A percentile compares a stretch with the other conserved stretches of the same genome.
Evolutionary conservation across 1,139 yeast genomes (phyloP).

Genomic region (Yamadazyma pseudoaaseri): DNA sequence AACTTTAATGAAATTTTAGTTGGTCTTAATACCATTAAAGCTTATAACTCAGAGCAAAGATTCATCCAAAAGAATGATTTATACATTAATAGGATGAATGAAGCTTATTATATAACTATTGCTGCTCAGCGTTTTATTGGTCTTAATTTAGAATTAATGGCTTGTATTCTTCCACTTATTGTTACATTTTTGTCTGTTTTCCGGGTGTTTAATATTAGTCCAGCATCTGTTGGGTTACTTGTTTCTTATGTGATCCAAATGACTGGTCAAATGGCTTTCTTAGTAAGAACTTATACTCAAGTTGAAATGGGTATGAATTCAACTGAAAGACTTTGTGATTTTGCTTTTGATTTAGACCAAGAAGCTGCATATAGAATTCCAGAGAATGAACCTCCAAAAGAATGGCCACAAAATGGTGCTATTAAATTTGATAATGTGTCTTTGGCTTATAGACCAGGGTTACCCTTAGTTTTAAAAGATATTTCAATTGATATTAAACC

Average conservation of each 20-base stretch:
- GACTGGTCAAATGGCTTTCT: conserved; percentile 50
- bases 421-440: conserved; percentile 58
- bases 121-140: conserved; percentile 83
- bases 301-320: conserved; percentile 85
- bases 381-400: conserved; percentile 43
- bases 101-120: conserved; percentile 66
- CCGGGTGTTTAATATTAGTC: conserved; percentile 59
- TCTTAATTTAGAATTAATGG: conserved; percentile 60
- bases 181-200: conserved; percentile 64
- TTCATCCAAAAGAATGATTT: conserved; percentile 51
- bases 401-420: conserved; percentile 47
- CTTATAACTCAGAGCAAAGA: conserved; percentile 50
- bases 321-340: conserved; percentile 73
- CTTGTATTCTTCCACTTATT: conserved; percentile 48
- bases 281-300: conserved; percentile 61
- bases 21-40: conserved; percentile 72
- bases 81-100: conserved; percentile 65
- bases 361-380: conserved; percentile 50
- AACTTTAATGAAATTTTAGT: conserved; percentile 74
- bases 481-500: conserved; percentile 48
- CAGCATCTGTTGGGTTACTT: conserved; percentile 73
- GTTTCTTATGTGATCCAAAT: conserved; percentile 60
- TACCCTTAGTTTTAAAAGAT: conserved; percentile 71
- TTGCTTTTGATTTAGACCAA: conserved; percentile 51
- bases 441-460: conserved; percentile 71